Evolutionary conservation across 75 land plant species (phyloP), one percentile per base, ranked within the genome.

Genomic region (Picea sitchensis): DNA sequence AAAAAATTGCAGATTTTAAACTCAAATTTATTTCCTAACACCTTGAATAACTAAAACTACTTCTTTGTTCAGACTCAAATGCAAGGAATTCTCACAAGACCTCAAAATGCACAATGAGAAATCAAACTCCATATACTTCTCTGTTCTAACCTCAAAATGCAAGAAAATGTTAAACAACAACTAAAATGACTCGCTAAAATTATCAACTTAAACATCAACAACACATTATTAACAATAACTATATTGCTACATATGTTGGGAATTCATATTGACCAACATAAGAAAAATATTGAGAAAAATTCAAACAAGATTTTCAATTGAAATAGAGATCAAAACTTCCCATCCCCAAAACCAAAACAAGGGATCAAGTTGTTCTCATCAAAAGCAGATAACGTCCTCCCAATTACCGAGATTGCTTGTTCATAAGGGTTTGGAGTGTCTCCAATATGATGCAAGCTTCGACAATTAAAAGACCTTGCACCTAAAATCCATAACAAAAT

Each of bases 291-390:
- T 36, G 38, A 36, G 38, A 2, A 36, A 36, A 36, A 36, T 36
- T 36, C 3, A 36, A 36, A 36, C 38, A 36, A 36, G 2, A 2
- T 36, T 36, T 36, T 36, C 3, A 2, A 36, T 36, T 3, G 21
- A 51, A 23, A 77, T 23, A 9, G 26, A 59, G 31, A 57, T 83
- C 38, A 47, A 30, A 59, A 81, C 78, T 62, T 21, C 88, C 96
- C 91, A 85, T 92, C 97, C 61, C 97, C 95, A 85, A 89, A 94
- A 44, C 97, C 97, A 68, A 90, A 92, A 47, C 95, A 92, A 5
- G 95, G 97, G 64, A 94, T 94, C 41, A 94, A 75, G 67, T 94
- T 94, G 79, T 94, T 94, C 56, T 94, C 96, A 77, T 94, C 94
- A 84, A 94, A 94, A 14, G 76, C 71, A 31, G 95, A 85, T 18